Base-by-base conservation (phyloP, 306 rosid species). In the Senna tora region DNA sequence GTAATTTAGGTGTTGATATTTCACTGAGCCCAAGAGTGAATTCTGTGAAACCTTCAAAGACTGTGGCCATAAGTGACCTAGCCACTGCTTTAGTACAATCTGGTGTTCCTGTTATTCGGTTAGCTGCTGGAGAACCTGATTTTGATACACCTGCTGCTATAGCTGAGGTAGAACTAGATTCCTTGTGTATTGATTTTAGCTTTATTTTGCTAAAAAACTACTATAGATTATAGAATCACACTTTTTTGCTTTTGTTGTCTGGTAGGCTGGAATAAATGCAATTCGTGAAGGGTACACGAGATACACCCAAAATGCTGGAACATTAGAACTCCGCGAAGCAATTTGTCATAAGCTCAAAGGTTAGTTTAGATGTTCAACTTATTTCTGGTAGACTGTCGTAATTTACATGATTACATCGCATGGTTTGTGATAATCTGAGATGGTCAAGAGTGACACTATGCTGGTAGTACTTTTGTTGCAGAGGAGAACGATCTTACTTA, bases 61-160 rank as follows among this genome's bases (percentile, higher is more conserved):
- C 97, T 0, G 86, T 95, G 21, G 96, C 92, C 25, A 88, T 95
- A 15, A 89, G 87, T 22, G 99, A 95, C 80, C 90, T 74, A 41
- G 99, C 97, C 62, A 86, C 92, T 0, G 91, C 96, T 51, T 97
- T 95, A 7, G 88, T 79, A n/a, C 86, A 85, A 65, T 91, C 99
- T 1, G 99, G 99, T 1, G 78, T 95, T 22, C 97, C 96, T 5
- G 92, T 95, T 46, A 95, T 95, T 66, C 87, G 91, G 9, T 72
- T 95, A 33, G 91, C 99, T 1, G 96, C 97, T 2, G 99, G 99
- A 20, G 96, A 95, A 49, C 92, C 99, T 2, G 96, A 95, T 84
- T 95, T 95, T 36, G 97, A 89, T 60, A 95, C 99, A 0, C 99
- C 99, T 0, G n/a, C 86, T 54, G 65, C 74, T 12, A 83, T 95